Evolutionary conservation across 1,284 basidiomycete species (phyloP), one percentile per base, ranked within the genome.

Genomic region (Ustilago bromivora): DNA sequence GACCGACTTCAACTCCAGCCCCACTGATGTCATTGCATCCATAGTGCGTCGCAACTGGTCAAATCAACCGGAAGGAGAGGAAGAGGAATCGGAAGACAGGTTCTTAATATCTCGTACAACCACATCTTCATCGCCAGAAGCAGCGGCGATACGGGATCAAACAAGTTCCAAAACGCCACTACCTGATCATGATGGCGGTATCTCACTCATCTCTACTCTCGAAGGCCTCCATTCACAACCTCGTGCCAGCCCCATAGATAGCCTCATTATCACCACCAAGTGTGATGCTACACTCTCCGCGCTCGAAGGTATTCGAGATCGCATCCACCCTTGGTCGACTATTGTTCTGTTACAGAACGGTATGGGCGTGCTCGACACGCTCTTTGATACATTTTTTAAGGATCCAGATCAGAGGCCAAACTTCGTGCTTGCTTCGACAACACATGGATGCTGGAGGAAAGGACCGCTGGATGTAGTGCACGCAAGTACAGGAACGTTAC

Each of bases 311-410:
- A 89, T 98, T 57, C 86, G 90, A 6, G 90, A 90, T 10, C 90
- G 94, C 23, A 87, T 98, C 34, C 89, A 89, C 5, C 87, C 89
- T 0, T 86, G 89, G 60, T 92, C 92, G 52, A 97, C 95, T 32
- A 91, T 98, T 75, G 93, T 96, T 1, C 90, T 99, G 7, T 87
- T 97, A 57, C 94, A 97, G 84, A 98, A 98, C 85, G 96, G 85
- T 88, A 89, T 97, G 91, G 96, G 95, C 17, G 88, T 96, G 15
- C 93, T 95, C 86, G 95, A 98, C 81, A 88, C 91, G 71, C 88
- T 98, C 60, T 86, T 94, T 51, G 86, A 88, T 15, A 85, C 89
- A 17, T 82, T 94, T 54, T 99, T 96, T 87, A 91, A 89, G 46
- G 91, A 95, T 82, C 90, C 91, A 10, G 84, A 87, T 15, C 87